A percentile compares a stretch with the other conserved stretches of the same genome.
phyloP scores from a whole-genome alignment of 495 filamentous ascomycete genomes.

The Neurospora discreta region DNA sequence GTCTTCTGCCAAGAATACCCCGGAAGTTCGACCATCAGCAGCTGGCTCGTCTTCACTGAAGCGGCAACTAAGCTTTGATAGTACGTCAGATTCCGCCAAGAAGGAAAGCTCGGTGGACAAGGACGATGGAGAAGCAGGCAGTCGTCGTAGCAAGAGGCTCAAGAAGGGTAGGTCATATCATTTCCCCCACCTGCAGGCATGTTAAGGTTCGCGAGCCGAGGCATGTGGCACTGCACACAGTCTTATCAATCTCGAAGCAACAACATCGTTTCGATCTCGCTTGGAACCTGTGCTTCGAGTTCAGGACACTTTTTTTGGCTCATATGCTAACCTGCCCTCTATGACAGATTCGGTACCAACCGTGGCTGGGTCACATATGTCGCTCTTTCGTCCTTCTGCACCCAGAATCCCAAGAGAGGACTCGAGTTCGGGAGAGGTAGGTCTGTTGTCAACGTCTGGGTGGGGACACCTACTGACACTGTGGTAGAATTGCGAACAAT shows the following conservation, averaged over 20 bases:
- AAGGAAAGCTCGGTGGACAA: slow-evolving; percentile 49
- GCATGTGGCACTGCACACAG: not conserved
- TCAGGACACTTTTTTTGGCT: not conserved
- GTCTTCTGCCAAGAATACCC: slow-evolving; percentile 44
- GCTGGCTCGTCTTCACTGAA: slow-evolving; percentile 53
- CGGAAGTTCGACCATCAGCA: slow-evolving; percentile 44
- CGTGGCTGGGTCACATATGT: slow-evolving; percentile 95
- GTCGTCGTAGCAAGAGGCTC: slow-evolving; percentile 80
- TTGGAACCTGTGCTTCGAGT: not conserved
- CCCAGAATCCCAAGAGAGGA: slow-evolving; percentile 61
- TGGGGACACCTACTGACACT: slow-evolving; percentile 13
- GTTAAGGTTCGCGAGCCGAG: not conserved
- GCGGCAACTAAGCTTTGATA: slow-evolving; percentile 73
- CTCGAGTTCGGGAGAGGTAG: slow-evolving; percentile 66
- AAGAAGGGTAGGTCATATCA: slow-evolving; percentile 64
- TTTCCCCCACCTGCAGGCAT: not conserved
- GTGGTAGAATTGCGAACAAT: slow-evolving; percentile 71
- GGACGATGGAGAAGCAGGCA: slow-evolving; percentile 59
- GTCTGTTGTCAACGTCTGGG: not conserved
- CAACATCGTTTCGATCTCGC: not conserved
- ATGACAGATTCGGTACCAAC: slow-evolving; percentile 69
- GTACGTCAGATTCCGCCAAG: slow-evolving; percentile 37
- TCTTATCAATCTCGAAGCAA: not conserved
- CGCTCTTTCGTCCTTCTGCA: slow-evolving; percentile 70
- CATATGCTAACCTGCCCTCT: not conserved